Evolutionary conservation across 2,329 filamentous ascomycete species (phyloP).

Genomic region (Fusarium nematophilum): DNA sequence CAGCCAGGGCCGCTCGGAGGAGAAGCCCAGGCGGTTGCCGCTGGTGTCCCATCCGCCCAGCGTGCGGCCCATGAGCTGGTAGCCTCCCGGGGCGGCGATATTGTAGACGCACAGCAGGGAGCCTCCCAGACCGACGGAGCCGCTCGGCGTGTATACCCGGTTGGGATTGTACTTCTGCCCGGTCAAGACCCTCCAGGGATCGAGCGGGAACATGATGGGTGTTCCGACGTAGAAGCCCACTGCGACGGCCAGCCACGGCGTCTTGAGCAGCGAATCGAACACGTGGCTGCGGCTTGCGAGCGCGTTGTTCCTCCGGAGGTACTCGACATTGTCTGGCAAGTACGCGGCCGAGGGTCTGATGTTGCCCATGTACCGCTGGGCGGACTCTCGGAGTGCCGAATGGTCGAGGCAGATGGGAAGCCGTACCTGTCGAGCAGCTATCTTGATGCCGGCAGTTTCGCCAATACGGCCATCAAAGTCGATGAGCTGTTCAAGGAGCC

Average conservation of each 20-base stretch:
- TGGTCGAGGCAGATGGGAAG: constrained; percentile 48
- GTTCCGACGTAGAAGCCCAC: constrained; percentile 52
- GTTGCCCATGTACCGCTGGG: constrained; percentile 67
- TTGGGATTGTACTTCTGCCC: constrained; percentile 50
- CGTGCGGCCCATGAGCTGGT: constrained; percentile 49
- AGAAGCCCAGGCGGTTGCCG: constrained; percentile 46
- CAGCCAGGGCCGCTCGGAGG: constrained; percentile 48
- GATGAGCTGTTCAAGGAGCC: constrained; percentile 17
- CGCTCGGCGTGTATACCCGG: constrained; percentile 49
- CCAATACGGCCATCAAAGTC: constrained; percentile 26
- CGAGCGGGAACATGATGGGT: constrained; percentile 47
- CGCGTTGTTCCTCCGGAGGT: constrained; percentile 53
- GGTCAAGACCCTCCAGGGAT: constrained; percentile 37
- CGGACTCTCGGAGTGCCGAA: constrained; percentile 49
- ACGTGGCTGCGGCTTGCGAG: constrained; percentile 47
- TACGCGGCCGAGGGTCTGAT: constrained; percentile 69
- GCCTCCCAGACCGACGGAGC: constrained; percentile 52
- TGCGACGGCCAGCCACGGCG: constrained; percentile 45
- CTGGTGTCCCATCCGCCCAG: constrained; percentile 50
- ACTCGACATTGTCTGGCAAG: constrained; percentile 69
- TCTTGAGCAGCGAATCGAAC: constrained; percentile 48
- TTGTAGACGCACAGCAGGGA: constrained; percentile 51
- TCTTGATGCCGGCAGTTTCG: constrained; percentile 26
- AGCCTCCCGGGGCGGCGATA: constrained; percentile 53
- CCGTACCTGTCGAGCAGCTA: constrained; percentile 40